Evolutionary conservation across 805 yeast genomes (phyloP), one percentile per base, ranked within the genome.

Genomic region (Metschnikowia lunata): DNA sequence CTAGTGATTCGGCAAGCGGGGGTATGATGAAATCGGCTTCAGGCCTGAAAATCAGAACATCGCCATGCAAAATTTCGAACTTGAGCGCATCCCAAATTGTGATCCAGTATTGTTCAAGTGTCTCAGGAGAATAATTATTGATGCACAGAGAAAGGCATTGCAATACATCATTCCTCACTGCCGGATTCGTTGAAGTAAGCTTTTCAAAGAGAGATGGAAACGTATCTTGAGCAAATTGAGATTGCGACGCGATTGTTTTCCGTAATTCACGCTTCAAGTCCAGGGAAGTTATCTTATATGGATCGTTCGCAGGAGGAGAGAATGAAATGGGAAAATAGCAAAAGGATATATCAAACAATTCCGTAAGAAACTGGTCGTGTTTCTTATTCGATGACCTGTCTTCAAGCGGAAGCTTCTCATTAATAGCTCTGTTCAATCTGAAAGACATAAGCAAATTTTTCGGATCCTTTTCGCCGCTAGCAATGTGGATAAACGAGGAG

Each of bases 281-380:
- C 1, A 74, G 77, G 1, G 88, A 79, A 0, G 96, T 80, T 51
- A 88, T 85, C 49, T 82, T 80, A 60, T 89, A 88, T 0, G 93
- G 90, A 55, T 91, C 96, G 61, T 87, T 87, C 38, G 81, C 78
- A 4, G 98, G 96, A 1, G 98, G 96, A 46, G 82, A 82, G 66
- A 95, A 93, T 1, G 97, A 85, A 35, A 93, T 90, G 10, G 99
- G 99, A 68, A 91, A 93, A 66, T 93, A 93, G 63, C 99, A 93
- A 60, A 91, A 95, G 34, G 88, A 72, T 30, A 85, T 79, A 60
- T 93, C 99, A 60, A 90, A 95, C 47, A 93, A 61, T 8, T 86
- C 88, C 51, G 84, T 83, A 29, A 76, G 58, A 56, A 61, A 66
- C n/a, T 63, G 60, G 34, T 63, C 51, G 39, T 78, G 69, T 3